Conservation (phyloP, 352 stramenopile genomes). For the Pythium folliculosum region DNA sequence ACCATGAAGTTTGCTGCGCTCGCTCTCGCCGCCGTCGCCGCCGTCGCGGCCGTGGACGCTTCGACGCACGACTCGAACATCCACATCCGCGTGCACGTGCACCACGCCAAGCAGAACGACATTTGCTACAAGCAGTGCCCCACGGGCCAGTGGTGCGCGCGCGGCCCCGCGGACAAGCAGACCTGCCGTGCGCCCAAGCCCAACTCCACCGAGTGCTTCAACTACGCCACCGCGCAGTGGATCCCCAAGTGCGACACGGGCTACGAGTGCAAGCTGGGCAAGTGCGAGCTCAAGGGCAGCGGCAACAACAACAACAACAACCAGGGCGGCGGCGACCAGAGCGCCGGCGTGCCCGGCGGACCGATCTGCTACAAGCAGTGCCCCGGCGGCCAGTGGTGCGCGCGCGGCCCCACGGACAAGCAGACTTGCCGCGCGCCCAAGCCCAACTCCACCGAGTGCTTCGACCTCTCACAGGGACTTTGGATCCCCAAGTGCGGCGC, state of each 20-base stretch:
- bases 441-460: slow-evolving; percentile 23
- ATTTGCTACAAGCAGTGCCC: slow-evolving; percentile 32
- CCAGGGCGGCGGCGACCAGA: background rate
- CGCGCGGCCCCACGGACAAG: slow-evolving; percentile 23
- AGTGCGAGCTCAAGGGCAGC: slow-evolving; percentile 14
- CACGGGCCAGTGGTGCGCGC: slow-evolving; percentile 39
- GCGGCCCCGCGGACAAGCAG: slow-evolving; percentile 13
- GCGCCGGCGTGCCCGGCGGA: slow-evolving; percentile 3
- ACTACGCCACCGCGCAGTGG: slow-evolving; percentile 16
- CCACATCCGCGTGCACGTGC: slow-evolving; percentile 29
- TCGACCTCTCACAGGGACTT: slow-evolving; percentile 18
- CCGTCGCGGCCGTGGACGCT: slow-evolving; percentile 5
- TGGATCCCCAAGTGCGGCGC: slow-evolving; percentile 27
- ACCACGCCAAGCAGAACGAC: slow-evolving; percentile 3
- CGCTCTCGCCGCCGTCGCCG: slow-evolving; percentile 10
- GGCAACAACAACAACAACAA: slow-evolving; percentile 15
- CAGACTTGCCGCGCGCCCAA: slow-evolving; percentile 27
- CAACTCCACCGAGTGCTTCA: slow-evolving; percentile 20
- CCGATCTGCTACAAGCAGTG: slow-evolving; percentile 32
- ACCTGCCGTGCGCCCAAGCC: slow-evolving; percentile 26
- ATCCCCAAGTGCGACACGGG: slow-evolving; percentile 21
- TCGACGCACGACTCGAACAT: slow-evolving; percentile 27
- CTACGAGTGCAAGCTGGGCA: slow-evolving; percentile 15
- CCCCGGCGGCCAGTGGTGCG: slow-evolving; percentile 36
- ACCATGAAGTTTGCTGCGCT: slow-evolving; percentile 18